Conservation (phyloP, 192 early-diverging fungal genomes). For the Cetraspora pellucida region DNA sequence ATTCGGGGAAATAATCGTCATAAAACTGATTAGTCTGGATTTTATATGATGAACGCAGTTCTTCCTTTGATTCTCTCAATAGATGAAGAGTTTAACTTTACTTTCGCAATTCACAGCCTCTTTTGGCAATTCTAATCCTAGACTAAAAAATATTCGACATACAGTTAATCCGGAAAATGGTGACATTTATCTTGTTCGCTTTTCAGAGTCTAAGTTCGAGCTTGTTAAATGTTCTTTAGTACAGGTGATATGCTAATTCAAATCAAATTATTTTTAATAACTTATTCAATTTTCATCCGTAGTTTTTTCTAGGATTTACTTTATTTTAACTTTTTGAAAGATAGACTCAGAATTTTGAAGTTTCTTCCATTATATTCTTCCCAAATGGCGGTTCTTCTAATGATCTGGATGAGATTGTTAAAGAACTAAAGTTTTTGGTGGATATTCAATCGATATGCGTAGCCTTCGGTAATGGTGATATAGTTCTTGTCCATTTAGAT, state of each 20-base stretch:
- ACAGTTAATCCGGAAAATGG: slow-evolving; percentile 1
- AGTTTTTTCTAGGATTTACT: neutral
- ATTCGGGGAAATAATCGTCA: too few relatives aligned
- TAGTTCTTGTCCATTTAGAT: slow-evolving; percentile 53
- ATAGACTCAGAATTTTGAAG: neutral
- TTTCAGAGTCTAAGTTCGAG: neutral
- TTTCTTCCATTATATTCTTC: neutral
- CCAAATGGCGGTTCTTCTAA: neutral
- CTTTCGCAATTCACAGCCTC: slow-evolving; percentile 10
- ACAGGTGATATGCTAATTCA: neutral
- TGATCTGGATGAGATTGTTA: slow-evolving; percentile 34
- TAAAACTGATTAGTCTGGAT: too few relatives aligned
- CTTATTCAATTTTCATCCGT: neutral
- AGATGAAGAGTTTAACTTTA: slow-evolving; percentile 15
- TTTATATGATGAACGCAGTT: too few relatives aligned
- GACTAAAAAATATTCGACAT: neutral
- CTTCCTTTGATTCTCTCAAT: neutral
- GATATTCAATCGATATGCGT: slow-evolving; percentile 61
- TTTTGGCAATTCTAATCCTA: neutral
- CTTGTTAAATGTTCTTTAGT: neutral
- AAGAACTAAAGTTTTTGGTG: slow-evolving; percentile 54
- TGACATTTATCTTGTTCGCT: neutral
- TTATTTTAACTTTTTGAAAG: neutral
- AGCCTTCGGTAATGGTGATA: slow-evolving; percentile 57
- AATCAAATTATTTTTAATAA: neutral